Conservation (phyloP, 2,329 filamentous ascomycete species). For the Clonostachys chloroleuca region DNA sequence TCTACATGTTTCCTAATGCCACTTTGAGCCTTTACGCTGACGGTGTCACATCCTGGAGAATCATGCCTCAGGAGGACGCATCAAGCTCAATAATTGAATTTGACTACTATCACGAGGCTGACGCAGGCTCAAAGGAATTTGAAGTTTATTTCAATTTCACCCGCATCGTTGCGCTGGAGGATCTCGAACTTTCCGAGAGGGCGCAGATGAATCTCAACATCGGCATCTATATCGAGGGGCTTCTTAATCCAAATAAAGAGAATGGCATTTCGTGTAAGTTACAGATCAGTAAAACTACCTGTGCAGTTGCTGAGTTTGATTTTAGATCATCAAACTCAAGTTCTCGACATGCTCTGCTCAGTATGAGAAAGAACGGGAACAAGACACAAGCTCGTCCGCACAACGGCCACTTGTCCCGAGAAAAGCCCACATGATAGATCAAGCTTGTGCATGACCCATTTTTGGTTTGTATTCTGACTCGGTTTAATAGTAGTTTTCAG, state of each 20-base stretch:
- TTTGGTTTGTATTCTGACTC: too few species aligned
- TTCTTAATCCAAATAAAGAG: background rate
- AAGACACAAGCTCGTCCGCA: too few species aligned
- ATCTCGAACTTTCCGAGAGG: background rate
- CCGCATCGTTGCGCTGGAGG: background rate
- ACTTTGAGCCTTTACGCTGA: slow-evolving; percentile 54
- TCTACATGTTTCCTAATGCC: slow-evolving; percentile 53
- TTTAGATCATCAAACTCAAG: background rate
- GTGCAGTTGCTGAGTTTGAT: background rate
- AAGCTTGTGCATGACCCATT: too few species aligned
- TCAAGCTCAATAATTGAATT: slow-evolving; percentile 45
- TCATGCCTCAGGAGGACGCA: slow-evolving; percentile 44
- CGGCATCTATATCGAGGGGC: background rate
- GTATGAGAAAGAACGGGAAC: background rate
- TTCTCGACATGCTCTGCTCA: background rate
- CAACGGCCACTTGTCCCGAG: too few species aligned
- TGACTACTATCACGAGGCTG: background rate
- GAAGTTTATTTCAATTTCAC: background rate
- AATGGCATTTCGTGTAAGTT: background rate
- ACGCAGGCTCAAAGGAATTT: background rate
- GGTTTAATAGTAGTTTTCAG: too few species aligned
- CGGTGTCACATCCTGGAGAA: slow-evolving; percentile 52
- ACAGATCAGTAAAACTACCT: too few species aligned
- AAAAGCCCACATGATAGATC: too few species aligned
- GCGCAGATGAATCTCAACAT: background rate